phyloP scores from a whole-genome alignment of 2,329 filamentous ascomycete genomes.

The Stemphylium vesicarium region DNA sequence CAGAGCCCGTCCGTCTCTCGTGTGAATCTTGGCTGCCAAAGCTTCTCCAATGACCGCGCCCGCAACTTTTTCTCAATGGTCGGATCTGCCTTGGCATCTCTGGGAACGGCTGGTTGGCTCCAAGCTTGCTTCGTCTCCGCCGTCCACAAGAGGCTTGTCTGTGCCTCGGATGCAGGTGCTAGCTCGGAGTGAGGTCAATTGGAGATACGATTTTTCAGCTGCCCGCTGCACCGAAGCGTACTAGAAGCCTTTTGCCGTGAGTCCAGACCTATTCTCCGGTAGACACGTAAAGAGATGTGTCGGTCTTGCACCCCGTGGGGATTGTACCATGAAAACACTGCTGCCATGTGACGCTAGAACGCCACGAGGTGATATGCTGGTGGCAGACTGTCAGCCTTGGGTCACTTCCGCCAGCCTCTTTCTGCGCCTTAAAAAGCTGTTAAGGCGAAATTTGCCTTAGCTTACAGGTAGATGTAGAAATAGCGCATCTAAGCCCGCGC shows the following conservation, averaged over 20 bases:
- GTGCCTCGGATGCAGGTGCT: constrained; percentile 14
- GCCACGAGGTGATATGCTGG: constrained; percentile 20
- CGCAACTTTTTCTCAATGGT: constrained; percentile 16
- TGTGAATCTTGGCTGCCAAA: constrained; percentile 32
- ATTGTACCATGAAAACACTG: not conserved
- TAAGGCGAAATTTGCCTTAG: constrained; percentile 15
- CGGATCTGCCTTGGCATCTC: constrained; percentile 36
- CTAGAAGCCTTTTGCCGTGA: constrained; percentile 1
- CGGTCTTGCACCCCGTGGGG: constrained; percentile 2
- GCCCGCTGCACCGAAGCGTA: not conserved
- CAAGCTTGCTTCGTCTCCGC: constrained; percentile 26
- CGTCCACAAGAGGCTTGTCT: constrained; percentile 38
- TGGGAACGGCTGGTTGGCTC: constrained; percentile 32
- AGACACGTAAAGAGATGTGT: constrained; percentile 14
- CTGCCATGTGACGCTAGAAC: constrained; percentile 19
- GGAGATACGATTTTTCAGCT: not conserved
- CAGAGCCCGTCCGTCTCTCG: constrained; percentile 30
- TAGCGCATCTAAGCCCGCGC: constrained; percentile 17
- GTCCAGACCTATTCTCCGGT: constrained; percentile 8
- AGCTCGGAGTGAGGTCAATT: constrained; percentile 6
- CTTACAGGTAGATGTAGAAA: constrained; percentile 7
- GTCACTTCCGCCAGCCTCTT: constrained; percentile 8
- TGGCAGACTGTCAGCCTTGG: constrained; percentile 11
- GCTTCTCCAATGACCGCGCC: constrained; percentile 34
- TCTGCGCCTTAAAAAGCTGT: constrained; percentile 8